These are phyloP conservation scores for Lipomyces oligophaga DNA, from an alignment of 805 yeast genomes.

Conservation along the genomic window DNA sequence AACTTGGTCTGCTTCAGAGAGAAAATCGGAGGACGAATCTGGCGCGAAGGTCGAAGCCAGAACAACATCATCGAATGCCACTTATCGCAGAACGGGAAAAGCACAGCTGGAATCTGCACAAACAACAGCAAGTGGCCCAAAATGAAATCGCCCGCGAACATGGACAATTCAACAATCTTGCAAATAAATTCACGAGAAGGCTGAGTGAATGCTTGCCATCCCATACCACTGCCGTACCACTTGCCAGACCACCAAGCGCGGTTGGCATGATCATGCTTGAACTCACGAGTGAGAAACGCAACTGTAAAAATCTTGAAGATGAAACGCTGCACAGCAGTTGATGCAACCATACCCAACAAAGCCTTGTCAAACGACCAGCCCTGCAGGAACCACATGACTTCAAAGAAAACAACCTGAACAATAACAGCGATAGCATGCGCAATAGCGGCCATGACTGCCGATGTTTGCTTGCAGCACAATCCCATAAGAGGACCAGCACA, in stretches of 20 bases:
- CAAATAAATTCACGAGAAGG: slow-evolving; percentile 94
- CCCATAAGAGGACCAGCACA: slow-evolving; percentile 96
- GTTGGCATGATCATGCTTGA: slow-evolving; percentile 90
- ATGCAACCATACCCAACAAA: slow-evolving; percentile 79
- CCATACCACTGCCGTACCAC: slow-evolving; percentile 94
- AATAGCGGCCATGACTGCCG: slow-evolving; percentile 90
- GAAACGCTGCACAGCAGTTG: slow-evolving; percentile 82
- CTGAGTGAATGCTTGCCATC: slow-evolving; percentile 91
- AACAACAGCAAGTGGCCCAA: slow-evolving; percentile 87
- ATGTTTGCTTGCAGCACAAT: slow-evolving; percentile 93
- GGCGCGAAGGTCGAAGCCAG: slow-evolving; percentile 97
- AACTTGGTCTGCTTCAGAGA: slow-evolving; percentile 93
- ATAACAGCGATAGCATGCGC: slow-evolving; percentile 95
- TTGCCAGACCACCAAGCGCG: slow-evolving; percentile 99
- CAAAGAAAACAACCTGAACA: slow-evolving; percentile 79
- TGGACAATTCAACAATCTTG: slow-evolving; percentile 88
- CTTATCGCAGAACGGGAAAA: slow-evolving; percentile 84
- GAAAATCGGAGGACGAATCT: slow-evolving; percentile 96
- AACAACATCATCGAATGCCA: slow-evolving; percentile 98
- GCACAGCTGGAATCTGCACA: slow-evolving; percentile 81
- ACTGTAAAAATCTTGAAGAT: slow-evolving; percentile 80
- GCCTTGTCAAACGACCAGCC: slow-evolving; percentile 85
- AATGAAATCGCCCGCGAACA: slow-evolving; percentile 94
- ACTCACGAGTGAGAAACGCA: slow-evolving; percentile 83
- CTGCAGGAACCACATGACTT: slow-evolving; percentile 95